A percentile compares a stretch with the other conserved stretches of the same genome.
These are phyloP conservation scores for Fragilaria radians DNA, from an alignment of 108 stramenopile genomes.

Conservation along the genomic window DNA sequence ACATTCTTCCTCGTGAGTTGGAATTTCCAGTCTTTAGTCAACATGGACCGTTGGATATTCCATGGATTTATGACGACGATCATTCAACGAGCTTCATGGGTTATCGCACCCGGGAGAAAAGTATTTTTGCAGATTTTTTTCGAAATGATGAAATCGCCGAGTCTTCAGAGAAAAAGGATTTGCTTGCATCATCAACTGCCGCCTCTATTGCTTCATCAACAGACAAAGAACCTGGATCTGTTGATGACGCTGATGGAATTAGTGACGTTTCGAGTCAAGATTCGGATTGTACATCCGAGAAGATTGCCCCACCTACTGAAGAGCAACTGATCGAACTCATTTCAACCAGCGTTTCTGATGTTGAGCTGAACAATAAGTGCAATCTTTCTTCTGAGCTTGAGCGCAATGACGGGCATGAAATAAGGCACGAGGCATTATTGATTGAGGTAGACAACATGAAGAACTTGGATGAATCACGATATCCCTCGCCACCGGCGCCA, in stretches of 20 bases:
- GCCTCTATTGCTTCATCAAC: conserved; percentile 74
- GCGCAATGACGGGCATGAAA: too few relatives aligned
- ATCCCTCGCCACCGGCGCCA: conserved; percentile 50
- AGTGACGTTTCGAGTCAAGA: background rate
- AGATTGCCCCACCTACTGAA: conserved; percentile 1
- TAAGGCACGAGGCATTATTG: too few relatives aligned
- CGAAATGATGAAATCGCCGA: conserved; percentile 13
- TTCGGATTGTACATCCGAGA: background rate
- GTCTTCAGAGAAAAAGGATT: conserved; percentile 16
- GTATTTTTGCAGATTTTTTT: conserved; percentile 57
- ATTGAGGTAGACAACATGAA: too few relatives aligned
- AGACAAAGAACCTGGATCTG: conserved; percentile 11
- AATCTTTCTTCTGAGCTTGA: too few relatives aligned
- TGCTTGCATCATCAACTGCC: conserved; percentile 63
- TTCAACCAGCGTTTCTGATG: too few relatives aligned
- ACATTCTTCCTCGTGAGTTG: too few relatives aligned
- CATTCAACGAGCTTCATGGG: conserved; percentile 4
- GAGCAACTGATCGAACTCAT: too few relatives aligned
- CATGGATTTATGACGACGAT: too few relatives aligned
- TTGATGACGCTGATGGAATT: background rate
- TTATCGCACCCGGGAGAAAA: conserved; percentile 30
- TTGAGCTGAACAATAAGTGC: too few relatives aligned
- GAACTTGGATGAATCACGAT: too few relatives aligned
- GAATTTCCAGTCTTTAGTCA: too few relatives aligned
- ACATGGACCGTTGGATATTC: too few relatives aligned